These are phyloP conservation scores for Oryza rufipogon DNA, from an alignment of 176 grass and related monocot species.

Conservation along the genomic window DNA sequence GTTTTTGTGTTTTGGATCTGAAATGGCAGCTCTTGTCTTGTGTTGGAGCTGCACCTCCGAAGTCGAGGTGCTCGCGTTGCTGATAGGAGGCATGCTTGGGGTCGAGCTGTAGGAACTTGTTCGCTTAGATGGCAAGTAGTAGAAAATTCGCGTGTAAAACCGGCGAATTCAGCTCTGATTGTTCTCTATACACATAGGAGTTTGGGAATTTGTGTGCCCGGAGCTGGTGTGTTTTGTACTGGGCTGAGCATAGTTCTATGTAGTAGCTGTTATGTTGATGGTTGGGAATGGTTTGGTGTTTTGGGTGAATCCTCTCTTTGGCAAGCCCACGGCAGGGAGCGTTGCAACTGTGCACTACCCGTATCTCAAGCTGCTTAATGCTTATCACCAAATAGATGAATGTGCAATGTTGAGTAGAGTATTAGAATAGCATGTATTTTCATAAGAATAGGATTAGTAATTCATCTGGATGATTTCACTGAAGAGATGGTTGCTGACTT, in stretches of 20 bases:
- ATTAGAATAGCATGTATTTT: neutral
- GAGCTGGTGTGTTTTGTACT: neutral
- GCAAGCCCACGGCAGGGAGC: neutral
- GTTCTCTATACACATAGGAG: neutral
- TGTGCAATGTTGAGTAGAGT: neutral
- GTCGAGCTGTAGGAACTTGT: neutral
- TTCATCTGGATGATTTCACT: neutral
- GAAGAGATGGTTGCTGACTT: neutral
- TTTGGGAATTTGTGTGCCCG: neutral
- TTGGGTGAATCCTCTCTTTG: neutral
- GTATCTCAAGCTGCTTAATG: conserved; percentile 13
- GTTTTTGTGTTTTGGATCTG: conserved; percentile 42
- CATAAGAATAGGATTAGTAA: neutral
- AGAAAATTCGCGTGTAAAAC: neutral
- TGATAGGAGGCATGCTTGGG: neutral
- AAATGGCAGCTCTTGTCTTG: conserved; percentile 5
- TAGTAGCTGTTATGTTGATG: neutral
- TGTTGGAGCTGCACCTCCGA: neutral
- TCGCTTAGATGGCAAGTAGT: conserved; percentile 19
- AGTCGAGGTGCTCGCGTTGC: conserved; percentile 8
- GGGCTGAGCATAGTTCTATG: conserved; percentile 14
- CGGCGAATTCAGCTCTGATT: conserved; percentile 13
- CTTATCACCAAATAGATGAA: neutral
- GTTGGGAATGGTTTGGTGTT: conserved; percentile 20
- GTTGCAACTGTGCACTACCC: neutral